A percentile compares a stretch with the other conserved stretches of the same genome.
Conservation (phyloP, 2,329 filamentous ascomycete genomes). For the Geoglossum cookeanum region DNA sequence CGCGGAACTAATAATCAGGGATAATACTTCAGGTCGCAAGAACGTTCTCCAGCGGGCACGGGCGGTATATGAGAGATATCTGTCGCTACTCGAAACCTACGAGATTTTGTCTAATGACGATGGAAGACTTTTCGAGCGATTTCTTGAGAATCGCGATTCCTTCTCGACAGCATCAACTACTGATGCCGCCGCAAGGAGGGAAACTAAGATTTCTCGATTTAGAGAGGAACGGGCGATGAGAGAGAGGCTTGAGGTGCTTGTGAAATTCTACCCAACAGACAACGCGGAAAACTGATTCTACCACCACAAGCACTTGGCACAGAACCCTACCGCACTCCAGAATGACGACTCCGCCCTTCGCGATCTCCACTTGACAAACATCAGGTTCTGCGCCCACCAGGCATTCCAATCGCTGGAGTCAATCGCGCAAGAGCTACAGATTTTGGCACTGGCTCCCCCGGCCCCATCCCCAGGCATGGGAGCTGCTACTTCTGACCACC, state of each 20-base stretch:
- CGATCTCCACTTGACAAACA: constrained; percentile 55
- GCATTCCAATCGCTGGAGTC: constrained; percentile 78
- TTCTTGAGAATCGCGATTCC: constrained; percentile 47
- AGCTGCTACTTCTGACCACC: constrained; percentile 17
- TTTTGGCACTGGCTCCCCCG: constrained; percentile 55
- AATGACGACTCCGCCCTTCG: constrained; percentile 75
- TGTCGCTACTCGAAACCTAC: constrained; percentile 63
- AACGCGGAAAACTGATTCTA: constrained; percentile 14
- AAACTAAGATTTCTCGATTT: constrained; percentile 73
- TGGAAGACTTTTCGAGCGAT: constrained; percentile 50
- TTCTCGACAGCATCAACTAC: constrained; percentile 54
- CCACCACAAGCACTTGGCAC: neutral
- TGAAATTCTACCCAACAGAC: constrained; percentile 9
- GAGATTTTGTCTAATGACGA: constrained; percentile 47
- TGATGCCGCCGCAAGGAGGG: constrained; percentile 50
- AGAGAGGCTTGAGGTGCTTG: constrained; percentile 51
- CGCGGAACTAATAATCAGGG: constrained; percentile 58
- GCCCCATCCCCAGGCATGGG: constrained; percentile 22
- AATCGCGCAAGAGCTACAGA: constrained; percentile 64
- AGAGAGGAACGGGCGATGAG: constrained; percentile 72
- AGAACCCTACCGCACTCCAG: constrained; percentile 1
- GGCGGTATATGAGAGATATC: constrained; percentile 56
- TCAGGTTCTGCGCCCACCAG: constrained; percentile 55
- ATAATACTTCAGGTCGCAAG: constrained; percentile 43
- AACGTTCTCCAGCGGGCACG: constrained; percentile 42